These are phyloP conservation scores for Actinomortierella ambigua DNA, from an alignment of 371 early-diverging fungal species.

Conservation along the genomic window DNA sequence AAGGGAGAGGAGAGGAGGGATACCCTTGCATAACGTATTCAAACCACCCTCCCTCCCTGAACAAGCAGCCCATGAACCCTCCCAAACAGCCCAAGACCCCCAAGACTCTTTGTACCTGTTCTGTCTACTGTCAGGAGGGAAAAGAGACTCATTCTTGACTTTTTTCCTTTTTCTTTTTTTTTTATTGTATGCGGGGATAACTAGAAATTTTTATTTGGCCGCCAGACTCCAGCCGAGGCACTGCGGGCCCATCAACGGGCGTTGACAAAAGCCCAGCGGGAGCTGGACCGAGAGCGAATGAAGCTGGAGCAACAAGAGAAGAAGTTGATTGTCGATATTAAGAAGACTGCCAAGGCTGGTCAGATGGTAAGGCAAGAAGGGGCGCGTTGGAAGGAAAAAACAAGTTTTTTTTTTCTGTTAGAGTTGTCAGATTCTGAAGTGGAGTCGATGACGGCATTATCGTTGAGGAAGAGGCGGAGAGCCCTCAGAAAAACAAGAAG, in stretches of 20 bases:
- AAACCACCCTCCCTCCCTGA: too few relatives aligned
- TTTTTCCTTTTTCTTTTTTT: conserved; percentile 1
- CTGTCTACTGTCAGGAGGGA: too few relatives aligned
- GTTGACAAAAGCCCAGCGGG: conserved; percentile 89
- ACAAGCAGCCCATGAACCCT: too few relatives aligned
- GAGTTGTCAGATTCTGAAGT: too few relatives aligned
- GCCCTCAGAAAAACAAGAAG: too few relatives aligned
- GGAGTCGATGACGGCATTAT: too few relatives aligned
- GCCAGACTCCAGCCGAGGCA: conserved; percentile 87
- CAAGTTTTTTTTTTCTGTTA: neutral
- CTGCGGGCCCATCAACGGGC: conserved; percentile 91
- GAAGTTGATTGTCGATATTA: conserved; percentile 92
- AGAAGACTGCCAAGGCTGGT: conserved; percentile 87
- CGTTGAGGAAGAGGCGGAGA: too few relatives aligned
- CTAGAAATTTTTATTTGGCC: conserved; percentile 72
- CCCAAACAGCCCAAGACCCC: too few relatives aligned
- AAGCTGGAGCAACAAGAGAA: conserved; percentile 95
- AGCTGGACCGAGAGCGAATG: conserved; percentile 88
- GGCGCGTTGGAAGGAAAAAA: neutral
- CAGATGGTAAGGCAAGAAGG: conserved; percentile 71
- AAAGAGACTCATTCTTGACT: neutral
- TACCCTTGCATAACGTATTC: too few relatives aligned
- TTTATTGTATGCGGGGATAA: too few relatives aligned
- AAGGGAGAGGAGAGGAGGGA: too few relatives aligned
- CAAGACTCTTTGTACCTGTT: too few relatives aligned